Base-by-base conservation (phyloP, 352 stramenopile genomes). In the Pythium aphanidermatum region DNA sequence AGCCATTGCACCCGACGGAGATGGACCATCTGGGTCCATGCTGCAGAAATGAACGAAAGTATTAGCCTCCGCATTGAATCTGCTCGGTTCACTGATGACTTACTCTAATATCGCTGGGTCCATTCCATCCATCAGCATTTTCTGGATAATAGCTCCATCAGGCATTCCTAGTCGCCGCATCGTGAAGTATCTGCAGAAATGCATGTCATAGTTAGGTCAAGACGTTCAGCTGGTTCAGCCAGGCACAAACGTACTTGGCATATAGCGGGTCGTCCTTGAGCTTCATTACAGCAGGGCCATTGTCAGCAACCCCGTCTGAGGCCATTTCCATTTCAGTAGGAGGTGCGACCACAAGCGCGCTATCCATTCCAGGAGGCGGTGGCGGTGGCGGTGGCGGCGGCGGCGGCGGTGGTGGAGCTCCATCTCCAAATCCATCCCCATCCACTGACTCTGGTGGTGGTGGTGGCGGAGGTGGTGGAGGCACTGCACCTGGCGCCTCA, bases 211-310 rank as follows among this genome's bases (percentile, higher is more conserved):
- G 12, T 7, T 31, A 10, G 17, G 19, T 19, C 28, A 32, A 20
- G 33, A 25, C 7, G 4, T 17, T 23, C n/a, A 49, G 28, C n/a
- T 39, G 6, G 16, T 23, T 13, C 29, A 51, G 7, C 20, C 16
- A 5, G 11, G 6, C 14, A 14, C 30, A 14, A 1, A 47, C 60
- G 44, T 62, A 83, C 70, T 85, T 90, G 46, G 76, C 78, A 38
- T 86, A 92, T 9, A 75, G 31, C 9, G 77, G 77, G 33, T 92
- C 81, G 42, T 92, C 75, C 51, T 92, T 92, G 41, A 92, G 63
- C 51, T 92, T 92, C 36, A 92, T 63, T 32, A 90, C 47, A 8
- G 63, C 24, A 31, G 65, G 54, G 25, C 46, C 57, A 27, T 60
- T 46, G 40, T 48, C 52, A 45, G 47, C 4, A 8, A 39, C 42